These are phyloP conservation scores for Asparagopsis taxiformis DNA, from an alignment of 31 red algal genomes.

Conservation along the genomic window DNA sequence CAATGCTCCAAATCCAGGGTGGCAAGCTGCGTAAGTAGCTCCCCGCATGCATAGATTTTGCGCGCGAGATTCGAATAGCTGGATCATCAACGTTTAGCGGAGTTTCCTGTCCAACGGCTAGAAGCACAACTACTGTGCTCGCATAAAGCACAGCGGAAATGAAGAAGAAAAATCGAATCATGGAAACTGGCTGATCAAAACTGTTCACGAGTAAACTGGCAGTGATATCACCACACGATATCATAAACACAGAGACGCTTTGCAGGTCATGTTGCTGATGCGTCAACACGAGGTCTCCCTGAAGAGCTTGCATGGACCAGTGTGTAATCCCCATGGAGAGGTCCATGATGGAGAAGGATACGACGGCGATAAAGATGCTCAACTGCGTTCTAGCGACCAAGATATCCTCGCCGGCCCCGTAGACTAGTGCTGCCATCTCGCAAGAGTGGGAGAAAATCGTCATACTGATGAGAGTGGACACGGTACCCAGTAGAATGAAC, in stretches of 20 bases:
- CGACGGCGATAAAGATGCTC: constrained; percentile 36
- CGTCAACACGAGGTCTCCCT: constrained; percentile 59
- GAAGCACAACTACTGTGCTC: constrained; percentile 19
- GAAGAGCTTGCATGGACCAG: constrained; percentile 74
- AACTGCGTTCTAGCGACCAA: background rate
- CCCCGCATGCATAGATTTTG: constrained; percentile 10
- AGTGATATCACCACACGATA: constrained; percentile 46
- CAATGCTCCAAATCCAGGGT: constrained; percentile 43
- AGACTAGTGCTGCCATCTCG: constrained; percentile 21
- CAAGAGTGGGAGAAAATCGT: constrained; percentile 40
- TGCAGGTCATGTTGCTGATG: constrained; percentile 64
- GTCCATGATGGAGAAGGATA: constrained; percentile 66
- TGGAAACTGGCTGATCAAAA: constrained; percentile 40
- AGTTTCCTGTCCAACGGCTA: constrained; percentile 18
- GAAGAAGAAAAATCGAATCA: constrained; percentile 39
- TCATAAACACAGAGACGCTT: constrained; percentile 48
- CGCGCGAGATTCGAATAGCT: background rate
- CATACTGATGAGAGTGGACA: constrained; percentile 50
- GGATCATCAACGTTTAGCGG: constrained; percentile 22
- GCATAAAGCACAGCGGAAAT: constrained; percentile 31
- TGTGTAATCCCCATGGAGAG: constrained; percentile 67
- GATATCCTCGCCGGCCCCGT: background rate
- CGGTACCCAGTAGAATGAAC: constrained; percentile 64
- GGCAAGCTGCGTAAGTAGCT: constrained; percentile 24
- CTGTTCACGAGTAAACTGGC: constrained; percentile 34